Evolutionary conservation across 148 eudicot species (phyloP).

Genomic region (Fagopyrum homotropicum): DNA sequence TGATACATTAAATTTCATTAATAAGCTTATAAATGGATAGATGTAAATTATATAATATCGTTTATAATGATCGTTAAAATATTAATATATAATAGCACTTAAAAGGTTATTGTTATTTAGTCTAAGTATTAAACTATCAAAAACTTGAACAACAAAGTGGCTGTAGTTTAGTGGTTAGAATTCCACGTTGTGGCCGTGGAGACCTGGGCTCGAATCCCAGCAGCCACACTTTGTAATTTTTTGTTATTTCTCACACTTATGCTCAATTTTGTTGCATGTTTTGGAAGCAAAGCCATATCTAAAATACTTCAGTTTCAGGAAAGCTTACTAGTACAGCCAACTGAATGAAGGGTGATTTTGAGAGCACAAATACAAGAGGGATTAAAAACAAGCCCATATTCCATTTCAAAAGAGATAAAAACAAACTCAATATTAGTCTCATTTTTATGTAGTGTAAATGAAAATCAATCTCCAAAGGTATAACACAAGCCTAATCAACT

Average conservation of each 20-base stretch:
- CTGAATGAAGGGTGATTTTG: background rate
- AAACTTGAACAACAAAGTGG: background rate
- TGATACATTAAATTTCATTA: too few species aligned
- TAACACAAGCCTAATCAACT: background rate
- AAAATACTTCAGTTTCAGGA: background rate
- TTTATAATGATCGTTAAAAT: too few species aligned
- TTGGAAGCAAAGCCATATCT: background rate
- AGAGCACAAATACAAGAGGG: background rate
- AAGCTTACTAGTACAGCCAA: background rate
- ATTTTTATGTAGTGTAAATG: background rate
- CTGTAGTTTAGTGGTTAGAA: slow-evolving; percentile 15
- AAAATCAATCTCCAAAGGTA: background rate
- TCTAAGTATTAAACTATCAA: too few species aligned
- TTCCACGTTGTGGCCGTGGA: slow-evolving; percentile 17
- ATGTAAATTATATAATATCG: too few species aligned
- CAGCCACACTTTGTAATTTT: slow-evolving; percentile 4
- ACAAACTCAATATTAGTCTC: background rate
- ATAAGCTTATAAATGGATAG: too few species aligned
- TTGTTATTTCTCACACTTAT: background rate
- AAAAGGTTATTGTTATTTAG: too few species aligned
- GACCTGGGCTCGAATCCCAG: slow-evolving; percentile 16
- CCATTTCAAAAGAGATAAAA: background rate
- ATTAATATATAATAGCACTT: too few species aligned
- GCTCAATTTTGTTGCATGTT: background rate
- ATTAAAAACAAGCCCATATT: background rate